These are phyloP conservation scores for Blakeslea trispora DNA, from an alignment of 371 early-diverging fungal genomes.

Conservation along the genomic window DNA sequence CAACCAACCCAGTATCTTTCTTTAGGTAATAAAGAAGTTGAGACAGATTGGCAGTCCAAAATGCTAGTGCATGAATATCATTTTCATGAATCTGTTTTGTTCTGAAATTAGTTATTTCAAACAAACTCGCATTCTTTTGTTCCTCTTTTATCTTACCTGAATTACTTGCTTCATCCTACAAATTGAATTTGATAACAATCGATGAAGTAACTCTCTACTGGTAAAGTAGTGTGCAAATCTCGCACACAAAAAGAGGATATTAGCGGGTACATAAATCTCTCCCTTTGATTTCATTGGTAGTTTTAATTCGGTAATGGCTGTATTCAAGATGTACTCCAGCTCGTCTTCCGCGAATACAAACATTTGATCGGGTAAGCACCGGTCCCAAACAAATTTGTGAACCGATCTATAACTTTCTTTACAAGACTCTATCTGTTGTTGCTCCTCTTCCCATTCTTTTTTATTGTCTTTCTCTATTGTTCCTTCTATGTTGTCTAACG, in stretches of 20 bases:
- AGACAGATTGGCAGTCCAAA: conserved; percentile 85
- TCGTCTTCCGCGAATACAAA: conserved; percentile 81
- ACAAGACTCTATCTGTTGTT: conserved; percentile 13
- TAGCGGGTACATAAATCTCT: conserved; percentile 77
- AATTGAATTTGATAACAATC: conserved; percentile 62
- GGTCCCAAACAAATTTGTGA: conserved; percentile 76
- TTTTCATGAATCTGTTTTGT: conserved; percentile 24
- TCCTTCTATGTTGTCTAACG: conserved; percentile 4
- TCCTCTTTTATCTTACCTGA: conserved; percentile 38
- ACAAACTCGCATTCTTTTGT: too few species aligned
- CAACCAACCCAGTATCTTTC: conserved; percentile 74
- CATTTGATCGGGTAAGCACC: conserved; percentile 85
- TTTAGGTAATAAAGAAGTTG: conserved; percentile 82
- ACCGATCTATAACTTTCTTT: conserved; percentile 38
- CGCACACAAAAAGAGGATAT: conserved; percentile 83
- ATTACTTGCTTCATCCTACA: conserved; percentile 59
- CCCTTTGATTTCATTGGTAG: conserved; percentile 55
- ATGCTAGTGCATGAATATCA: conserved; percentile 57
- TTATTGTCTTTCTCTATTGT: conserved; percentile 10
- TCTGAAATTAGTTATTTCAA: too few species aligned
- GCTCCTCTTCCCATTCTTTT: conserved; percentile 1
- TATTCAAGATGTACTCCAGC: conserved; percentile 69
- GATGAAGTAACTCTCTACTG: conserved; percentile 68
- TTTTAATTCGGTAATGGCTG: conserved; percentile 63
- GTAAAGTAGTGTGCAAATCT: conserved; percentile 84